phyloP scores from a whole-genome alignment of 306 rosid genomes.

The Vigna reflexopilosa region DNA sequence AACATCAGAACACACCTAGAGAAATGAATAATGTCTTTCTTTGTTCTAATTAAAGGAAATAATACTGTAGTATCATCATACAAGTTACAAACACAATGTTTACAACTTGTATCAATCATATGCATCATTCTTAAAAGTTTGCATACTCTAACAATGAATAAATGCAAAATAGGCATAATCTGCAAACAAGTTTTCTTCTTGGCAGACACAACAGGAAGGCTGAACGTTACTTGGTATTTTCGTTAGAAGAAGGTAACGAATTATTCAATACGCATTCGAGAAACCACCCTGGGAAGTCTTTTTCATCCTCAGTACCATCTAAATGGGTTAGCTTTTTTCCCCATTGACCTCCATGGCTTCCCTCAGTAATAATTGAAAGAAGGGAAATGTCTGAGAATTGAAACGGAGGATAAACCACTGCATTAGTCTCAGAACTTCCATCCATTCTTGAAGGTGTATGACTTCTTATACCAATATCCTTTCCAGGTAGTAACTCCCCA shows the following conservation, averaged over 20 bases:
- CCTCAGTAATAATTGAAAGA: slow-evolving; percentile 94
- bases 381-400: slow-evolving; percentile 80
- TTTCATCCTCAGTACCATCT: slow-evolving; percentile 94
- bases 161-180: no score
- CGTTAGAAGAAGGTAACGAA: slow-evolving; percentile 90
- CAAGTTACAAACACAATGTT: background rate
- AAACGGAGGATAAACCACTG: slow-evolving; percentile 90
- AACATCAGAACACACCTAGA: background rate
- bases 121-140: no score
- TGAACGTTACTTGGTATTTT: slow-evolving; percentile 77
- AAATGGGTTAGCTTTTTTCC: slow-evolving; percentile 83
- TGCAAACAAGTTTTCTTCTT: no score
- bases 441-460: slow-evolving; percentile 77
- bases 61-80: no score
- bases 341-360: slow-evolving; percentile 96
- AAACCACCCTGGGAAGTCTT: slow-evolving; percentile 98
- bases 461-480: slow-evolving; percentile 76
- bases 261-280: slow-evolving; percentile 85
- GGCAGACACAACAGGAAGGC: no score
- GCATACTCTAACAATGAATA: no score
- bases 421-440: slow-evolving; percentile 73
- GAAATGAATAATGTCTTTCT: no score
- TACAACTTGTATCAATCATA: no score
- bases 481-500: slow-evolving; percentile 81
- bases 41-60: no score